A percentile compares a stretch with the other conserved stretches of the same genome.
Evolutionary conservation across 2,329 filamentous ascomycete genomes (phyloP).

Genomic region (Coniosporium tulheliwenetii): DNA sequence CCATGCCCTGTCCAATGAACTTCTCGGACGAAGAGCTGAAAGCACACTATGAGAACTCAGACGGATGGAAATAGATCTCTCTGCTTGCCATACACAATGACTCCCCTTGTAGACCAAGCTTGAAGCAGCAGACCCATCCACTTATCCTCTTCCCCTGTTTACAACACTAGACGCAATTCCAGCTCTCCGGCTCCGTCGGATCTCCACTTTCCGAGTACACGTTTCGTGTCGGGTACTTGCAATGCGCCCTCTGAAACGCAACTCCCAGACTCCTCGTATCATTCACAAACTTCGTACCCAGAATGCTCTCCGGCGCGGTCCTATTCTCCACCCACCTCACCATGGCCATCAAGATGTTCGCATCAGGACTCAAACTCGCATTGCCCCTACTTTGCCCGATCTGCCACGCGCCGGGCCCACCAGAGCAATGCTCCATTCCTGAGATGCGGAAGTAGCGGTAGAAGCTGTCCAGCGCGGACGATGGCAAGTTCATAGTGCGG

Average conservation of each 20-base stretch:
- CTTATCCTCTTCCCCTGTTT: neutral
- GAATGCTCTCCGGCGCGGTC: constrained; percentile 16
- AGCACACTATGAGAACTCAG: no score
- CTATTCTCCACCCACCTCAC: constrained; percentile 22
- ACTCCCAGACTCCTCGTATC: constrained; percentile 24
- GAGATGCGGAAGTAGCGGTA: constrained; percentile 36
- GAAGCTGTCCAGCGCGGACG: constrained; percentile 23
- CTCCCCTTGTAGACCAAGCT: no score
- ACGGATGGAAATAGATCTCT: no score
- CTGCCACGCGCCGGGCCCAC: constrained; percentile 29
- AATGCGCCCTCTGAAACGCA: constrained; percentile 30
- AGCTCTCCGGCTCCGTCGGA: constrained; percentile 16
- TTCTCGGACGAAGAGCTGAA: no score
- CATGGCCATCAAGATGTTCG: constrained; percentile 32
- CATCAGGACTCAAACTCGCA: constrained; percentile 16
- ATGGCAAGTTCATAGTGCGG: constrained; percentile 22
- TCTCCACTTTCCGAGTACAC: constrained; percentile 19
- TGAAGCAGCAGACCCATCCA: neutral
- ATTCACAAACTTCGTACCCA: constrained; percentile 29
- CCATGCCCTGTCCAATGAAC: no score
- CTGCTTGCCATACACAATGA: no score
- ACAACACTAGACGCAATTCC: constrained; percentile 14
- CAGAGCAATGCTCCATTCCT: constrained; percentile 36
- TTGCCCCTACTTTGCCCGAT: constrained; percentile 11
- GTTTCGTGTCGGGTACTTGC: constrained; percentile 15